These are phyloP conservation scores for Apiospora hydei DNA, from an alignment of 2,329 filamentous ascomycete genomes.

Conservation along the genomic window DNA sequence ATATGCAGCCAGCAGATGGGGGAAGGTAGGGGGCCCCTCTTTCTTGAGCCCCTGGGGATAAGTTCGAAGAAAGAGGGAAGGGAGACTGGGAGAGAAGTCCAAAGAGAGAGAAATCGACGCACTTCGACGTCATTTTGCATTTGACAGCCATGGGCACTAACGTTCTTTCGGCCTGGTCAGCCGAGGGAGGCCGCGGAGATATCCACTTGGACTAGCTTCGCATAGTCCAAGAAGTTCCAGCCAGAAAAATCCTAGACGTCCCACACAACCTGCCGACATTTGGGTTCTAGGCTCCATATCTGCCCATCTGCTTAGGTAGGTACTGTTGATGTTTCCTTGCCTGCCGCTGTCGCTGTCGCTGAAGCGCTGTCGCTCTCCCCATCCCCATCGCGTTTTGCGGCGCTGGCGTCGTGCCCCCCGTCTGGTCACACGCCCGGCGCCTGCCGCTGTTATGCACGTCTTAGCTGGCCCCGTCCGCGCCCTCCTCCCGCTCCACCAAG, in stretches of 20 bases:
- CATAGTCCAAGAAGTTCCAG: background rate
- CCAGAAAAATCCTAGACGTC: background rate
- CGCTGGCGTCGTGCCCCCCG: background rate
- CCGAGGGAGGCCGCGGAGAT: background rate
- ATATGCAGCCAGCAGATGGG: background rate
- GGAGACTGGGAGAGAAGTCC: background rate
- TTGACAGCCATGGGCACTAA: background rate
- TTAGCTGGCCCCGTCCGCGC: background rate
- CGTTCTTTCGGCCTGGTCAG: background rate
- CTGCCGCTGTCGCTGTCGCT: background rate
- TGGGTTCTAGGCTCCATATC: no score
- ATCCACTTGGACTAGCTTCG: background rate
- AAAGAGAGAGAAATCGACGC: background rate
- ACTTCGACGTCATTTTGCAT: conserved; percentile 11
- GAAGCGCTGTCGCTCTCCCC: background rate
- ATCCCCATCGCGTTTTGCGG: background rate
- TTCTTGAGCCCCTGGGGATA: background rate
- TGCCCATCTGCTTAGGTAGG: no score
- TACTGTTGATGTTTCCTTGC: background rate
- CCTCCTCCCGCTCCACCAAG: background rate
- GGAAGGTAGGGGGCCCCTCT: background rate
- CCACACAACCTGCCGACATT: no score
- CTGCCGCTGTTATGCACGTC: background rate
- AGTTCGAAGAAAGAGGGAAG: background rate
- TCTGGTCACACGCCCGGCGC: background rate